These are phyloP conservation scores for Metahyphopichia silvanorum DNA, from an alignment of 805 yeast genomes.

Conservation along the genomic window DNA sequence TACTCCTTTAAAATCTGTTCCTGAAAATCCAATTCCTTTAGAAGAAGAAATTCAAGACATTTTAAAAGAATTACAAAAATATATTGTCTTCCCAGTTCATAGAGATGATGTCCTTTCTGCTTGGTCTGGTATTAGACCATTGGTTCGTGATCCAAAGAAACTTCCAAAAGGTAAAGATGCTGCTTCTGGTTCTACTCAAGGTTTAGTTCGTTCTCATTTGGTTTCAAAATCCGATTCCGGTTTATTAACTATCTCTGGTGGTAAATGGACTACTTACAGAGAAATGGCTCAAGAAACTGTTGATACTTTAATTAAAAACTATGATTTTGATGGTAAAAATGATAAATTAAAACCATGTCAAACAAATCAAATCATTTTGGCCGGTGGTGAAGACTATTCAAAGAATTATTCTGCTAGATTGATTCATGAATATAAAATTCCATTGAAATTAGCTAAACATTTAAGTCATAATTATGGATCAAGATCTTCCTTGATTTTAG, in stretches of 20 bases:
- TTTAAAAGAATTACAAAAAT: slow-evolving; percentile 82
- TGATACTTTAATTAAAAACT: slow-evolving; percentile 57
- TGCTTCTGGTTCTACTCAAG: slow-evolving; percentile 62
- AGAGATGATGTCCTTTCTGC: slow-evolving; percentile 91
- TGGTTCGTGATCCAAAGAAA: slow-evolving; percentile 76
- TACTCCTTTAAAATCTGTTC: slow-evolving; percentile 70
- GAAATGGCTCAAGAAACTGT: slow-evolving; percentile 97
- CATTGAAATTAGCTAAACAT: slow-evolving; percentile 74
- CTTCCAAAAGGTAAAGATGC: slow-evolving; percentile 42
- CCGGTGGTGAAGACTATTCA: slow-evolving; percentile 82
- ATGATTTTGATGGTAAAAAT: slow-evolving; percentile 33
- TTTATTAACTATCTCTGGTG: slow-evolving; percentile 88
- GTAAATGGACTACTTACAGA: slow-evolving; percentile 98
- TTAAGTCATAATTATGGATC: slow-evolving; percentile 87
- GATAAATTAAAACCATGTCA: slow-evolving; percentile 39
- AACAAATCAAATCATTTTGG: slow-evolving; percentile 54
- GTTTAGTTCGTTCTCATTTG: slow-evolving; percentile 86
- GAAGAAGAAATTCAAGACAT: slow-evolving; percentile 89
- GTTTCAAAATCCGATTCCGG: slow-evolving; percentile 70
- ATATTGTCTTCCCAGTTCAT: slow-evolving; percentile 82
- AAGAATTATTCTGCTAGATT: slow-evolving; percentile 71
- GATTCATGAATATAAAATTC: slow-evolving; percentile 72
- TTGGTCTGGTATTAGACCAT: slow-evolving; percentile 96
- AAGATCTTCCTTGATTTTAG: slow-evolving; percentile 74
- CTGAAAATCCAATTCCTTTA: slow-evolving; percentile 75